phyloP scores from a whole-genome alignment of 495 filamentous ascomycete genomes.

The Pseudomonodictys pantanalensis region DNA sequence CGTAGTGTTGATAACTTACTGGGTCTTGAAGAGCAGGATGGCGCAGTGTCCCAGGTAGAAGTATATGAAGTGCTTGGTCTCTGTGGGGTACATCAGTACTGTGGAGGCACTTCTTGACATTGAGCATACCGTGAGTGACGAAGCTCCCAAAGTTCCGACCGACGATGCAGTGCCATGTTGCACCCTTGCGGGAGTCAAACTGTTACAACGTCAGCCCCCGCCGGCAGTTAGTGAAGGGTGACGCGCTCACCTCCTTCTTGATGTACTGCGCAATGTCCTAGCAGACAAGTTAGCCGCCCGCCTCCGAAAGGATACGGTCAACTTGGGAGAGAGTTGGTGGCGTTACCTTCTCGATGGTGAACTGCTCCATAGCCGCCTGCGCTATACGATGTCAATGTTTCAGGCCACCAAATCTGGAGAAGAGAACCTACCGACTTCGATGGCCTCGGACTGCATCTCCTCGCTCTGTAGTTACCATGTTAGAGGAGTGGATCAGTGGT shows the following conservation, averaged over 20 bases:
- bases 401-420: not conserved
- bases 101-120: too few relatives aligned
- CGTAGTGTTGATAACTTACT: constrained; percentile 50
- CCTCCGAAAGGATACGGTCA: not conserved
- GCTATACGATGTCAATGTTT: constrained; percentile 51
- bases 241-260: constrained; percentile 76
- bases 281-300: constrained; percentile 31
- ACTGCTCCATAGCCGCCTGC: constrained; percentile 89
- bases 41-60: constrained; percentile 99
- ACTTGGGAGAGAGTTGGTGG: not conserved
- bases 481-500: too few relatives aligned
- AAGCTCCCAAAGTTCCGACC: constrained; percentile 98
- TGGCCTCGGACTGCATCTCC: constrained; percentile 91
- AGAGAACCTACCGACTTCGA: constrained; percentile 77
- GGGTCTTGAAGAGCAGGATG: constrained; percentile 98
- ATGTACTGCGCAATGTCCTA: constrained; percentile 96
- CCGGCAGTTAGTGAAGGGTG: not conserved
- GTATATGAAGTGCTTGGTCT: constrained; percentile 99
- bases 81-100: too few relatives aligned
- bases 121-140: constrained; percentile 82
- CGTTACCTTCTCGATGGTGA: constrained; percentile 84
- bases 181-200: constrained; percentile 88
- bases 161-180: constrained; percentile 98
- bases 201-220: constrained; percentile 37
- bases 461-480: constrained; percentile 61